Conservation (phyloP, 106 monocot species). For the Agapanthus africanus region DNA sequence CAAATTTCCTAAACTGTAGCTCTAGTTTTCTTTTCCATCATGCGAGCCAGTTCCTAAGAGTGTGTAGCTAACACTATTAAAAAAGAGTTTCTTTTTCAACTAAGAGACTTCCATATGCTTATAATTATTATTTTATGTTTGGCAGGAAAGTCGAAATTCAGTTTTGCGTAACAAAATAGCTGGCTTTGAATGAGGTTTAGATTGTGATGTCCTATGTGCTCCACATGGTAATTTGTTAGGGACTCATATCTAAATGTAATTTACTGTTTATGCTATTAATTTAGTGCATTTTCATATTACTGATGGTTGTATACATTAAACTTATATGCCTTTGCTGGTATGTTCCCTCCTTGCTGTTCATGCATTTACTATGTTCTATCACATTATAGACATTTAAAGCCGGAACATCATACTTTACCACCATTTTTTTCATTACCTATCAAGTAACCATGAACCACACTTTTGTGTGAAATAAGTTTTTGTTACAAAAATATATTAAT, state of each 20-base stretch:
- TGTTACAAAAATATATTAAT: no score
- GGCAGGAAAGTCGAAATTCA: conserved; percentile 7
- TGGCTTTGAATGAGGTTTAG: neutral
- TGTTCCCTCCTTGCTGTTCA: no score
- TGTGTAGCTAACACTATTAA: neutral
- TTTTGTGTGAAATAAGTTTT: no score
- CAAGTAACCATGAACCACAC: no score
- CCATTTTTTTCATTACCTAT: no score
- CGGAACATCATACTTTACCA: no score
- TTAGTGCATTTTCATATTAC: no score
- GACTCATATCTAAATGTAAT: neutral
- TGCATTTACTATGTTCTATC: no score
- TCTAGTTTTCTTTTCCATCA: neutral
- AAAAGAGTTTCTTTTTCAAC: neutral
- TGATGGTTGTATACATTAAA: no score
- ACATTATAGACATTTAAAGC: no score
- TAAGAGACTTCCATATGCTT: neutral
- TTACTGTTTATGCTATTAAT: no score
- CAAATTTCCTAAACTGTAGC: neutral
- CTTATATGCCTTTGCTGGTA: no score
- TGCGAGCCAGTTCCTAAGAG: neutral
- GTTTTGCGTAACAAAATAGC: conserved; percentile 1
- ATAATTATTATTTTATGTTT: neutral
- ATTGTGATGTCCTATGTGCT: neutral
- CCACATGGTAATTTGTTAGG: conserved; percentile 3